phyloP scores from a whole-genome alignment of 257 asterid species.

The Lycium ferocissimum region DNA sequence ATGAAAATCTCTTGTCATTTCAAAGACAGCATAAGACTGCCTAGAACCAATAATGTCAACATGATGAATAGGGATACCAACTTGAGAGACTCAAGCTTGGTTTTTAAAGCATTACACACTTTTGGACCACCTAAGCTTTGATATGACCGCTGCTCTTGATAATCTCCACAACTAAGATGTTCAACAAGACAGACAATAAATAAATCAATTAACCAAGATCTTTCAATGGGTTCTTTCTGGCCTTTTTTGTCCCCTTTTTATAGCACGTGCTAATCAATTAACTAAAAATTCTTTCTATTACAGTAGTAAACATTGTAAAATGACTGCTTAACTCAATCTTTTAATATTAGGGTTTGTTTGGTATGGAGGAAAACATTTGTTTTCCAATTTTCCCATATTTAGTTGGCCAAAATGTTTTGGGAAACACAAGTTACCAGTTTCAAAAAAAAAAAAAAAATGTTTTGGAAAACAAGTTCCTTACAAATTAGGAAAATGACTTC shows the following conservation, averaged over 20 bases:
- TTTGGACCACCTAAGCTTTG: conserved; percentile 25
- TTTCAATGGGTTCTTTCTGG: conserved; percentile 6
- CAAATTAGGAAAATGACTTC: not conserved
- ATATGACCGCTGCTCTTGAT: not conserved
- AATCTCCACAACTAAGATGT: conserved; percentile 20
- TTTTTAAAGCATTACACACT: conserved; percentile 17
- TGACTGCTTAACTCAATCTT: not conserved
- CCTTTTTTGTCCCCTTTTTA: not conserved
- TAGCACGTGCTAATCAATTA: not conserved
- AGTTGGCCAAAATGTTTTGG: conserved; percentile 11
- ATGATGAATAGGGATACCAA: conserved; percentile 15
- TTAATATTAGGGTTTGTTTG: not conserved
- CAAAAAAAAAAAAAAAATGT: no score
- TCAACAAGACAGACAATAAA: not conserved
- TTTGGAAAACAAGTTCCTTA: no score
- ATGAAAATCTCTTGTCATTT: not conserved
- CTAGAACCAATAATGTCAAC: conserved; percentile 7
- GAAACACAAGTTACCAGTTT: no score
- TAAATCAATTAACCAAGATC: not conserved
- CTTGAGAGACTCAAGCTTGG: conserved; percentile 12
- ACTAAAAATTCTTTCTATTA: not conserved
- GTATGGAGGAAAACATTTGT: not conserved
- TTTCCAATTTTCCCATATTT: not conserved
- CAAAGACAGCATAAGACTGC: not conserved
- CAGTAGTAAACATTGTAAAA: conserved; percentile 3